Evolutionary conservation across 352 stramenopile genomes (phyloP).

Genomic region (Phytophthora sansomeana): DNA sequence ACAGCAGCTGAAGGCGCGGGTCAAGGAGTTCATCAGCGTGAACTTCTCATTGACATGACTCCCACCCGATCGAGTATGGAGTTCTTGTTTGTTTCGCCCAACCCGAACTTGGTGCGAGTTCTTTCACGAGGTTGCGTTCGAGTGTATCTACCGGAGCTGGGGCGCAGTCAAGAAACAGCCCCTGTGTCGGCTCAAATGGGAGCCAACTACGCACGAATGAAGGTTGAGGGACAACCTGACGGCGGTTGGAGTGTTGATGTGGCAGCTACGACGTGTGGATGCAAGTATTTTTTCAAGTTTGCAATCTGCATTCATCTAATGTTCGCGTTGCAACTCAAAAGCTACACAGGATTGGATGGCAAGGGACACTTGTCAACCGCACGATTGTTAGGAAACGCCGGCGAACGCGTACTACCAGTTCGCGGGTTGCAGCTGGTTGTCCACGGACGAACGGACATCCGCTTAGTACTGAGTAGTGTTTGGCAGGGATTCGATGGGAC

Average conservation of each 20-base stretch:
- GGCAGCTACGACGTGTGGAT: not conserved
- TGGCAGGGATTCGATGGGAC: too few species aligned
- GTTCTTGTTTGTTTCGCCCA: not conserved
- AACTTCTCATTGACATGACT: not conserved
- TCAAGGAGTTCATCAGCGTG: conserved; percentile 1
- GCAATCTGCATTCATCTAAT: conserved; percentile 5
- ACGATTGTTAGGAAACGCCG: not conserved
- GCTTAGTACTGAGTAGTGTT: conserved; percentile 1
- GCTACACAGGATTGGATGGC: not conserved
- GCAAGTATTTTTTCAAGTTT: conserved; percentile 11
- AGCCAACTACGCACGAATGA: conserved; percentile 5
- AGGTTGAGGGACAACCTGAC: conserved; percentile 4
- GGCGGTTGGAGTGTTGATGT: not conserved
- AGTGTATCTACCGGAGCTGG: not conserved
- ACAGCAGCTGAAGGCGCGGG: conserved; percentile 3
- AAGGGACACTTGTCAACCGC: conserved; percentile 3
- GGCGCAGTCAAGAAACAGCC: not conserved
- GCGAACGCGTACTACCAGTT: too few species aligned
- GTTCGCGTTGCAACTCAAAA: not conserved
- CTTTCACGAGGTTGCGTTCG: not conserved
- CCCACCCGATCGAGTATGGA: not conserved
- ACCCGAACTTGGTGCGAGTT: not conserved
- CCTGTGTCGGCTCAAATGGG: not conserved
- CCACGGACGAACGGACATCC: not conserved
- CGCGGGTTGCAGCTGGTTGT: not conserved